phyloP scores from a whole-genome alignment of 192 early-diverging fungal genomes.

The Coemansia interrupta region DNA sequence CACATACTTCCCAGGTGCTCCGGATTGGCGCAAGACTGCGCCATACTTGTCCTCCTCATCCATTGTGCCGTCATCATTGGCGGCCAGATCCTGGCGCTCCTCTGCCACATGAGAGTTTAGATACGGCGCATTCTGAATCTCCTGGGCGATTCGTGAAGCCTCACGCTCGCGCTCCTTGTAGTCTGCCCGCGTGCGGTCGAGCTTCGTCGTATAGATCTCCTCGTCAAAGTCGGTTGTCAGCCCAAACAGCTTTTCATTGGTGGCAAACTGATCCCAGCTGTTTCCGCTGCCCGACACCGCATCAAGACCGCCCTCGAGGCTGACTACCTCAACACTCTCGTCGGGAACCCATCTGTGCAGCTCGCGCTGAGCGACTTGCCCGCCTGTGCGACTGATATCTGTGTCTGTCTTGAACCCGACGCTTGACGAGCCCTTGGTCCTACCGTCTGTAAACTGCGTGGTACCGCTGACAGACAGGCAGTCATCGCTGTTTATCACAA shows the following conservation, averaged over 20 bases:
- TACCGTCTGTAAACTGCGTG: conserved; percentile 20
- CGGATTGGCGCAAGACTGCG: conserved; percentile 67
- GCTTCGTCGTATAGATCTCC: conserved; percentile 90
- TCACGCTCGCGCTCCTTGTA: conserved; percentile 85
- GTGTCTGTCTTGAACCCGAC: conserved; percentile 80
- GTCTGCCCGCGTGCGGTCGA: conserved; percentile 79
- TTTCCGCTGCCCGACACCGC: background rate
- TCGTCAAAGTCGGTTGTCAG: conserved; percentile 94
- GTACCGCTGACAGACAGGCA: conserved; percentile 36
- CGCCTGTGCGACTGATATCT: conserved; percentile 70
- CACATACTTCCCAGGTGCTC: conserved; percentile 76
- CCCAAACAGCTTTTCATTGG: conserved; percentile 91
- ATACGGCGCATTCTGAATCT: conserved; percentile 75
- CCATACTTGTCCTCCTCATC: conserved; percentile 93
- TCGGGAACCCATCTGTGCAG: conserved; percentile 85
- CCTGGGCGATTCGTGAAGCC: conserved; percentile 81
- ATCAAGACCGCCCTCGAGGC: conserved; percentile 28
- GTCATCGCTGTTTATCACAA: conserved; percentile 40
- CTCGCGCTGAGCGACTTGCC: conserved; percentile 70
- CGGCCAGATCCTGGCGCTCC: conserved; percentile 69
- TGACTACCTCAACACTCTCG: conserved; percentile 38
- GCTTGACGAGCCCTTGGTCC: conserved; percentile 7
- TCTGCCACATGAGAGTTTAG: conserved; percentile 86
- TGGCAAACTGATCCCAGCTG: conserved; percentile 95
- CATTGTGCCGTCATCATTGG: conserved; percentile 58